Conservation (phyloP, 768 basidiomycete species). For the Xerocomellus chrysenteron region DNA sequence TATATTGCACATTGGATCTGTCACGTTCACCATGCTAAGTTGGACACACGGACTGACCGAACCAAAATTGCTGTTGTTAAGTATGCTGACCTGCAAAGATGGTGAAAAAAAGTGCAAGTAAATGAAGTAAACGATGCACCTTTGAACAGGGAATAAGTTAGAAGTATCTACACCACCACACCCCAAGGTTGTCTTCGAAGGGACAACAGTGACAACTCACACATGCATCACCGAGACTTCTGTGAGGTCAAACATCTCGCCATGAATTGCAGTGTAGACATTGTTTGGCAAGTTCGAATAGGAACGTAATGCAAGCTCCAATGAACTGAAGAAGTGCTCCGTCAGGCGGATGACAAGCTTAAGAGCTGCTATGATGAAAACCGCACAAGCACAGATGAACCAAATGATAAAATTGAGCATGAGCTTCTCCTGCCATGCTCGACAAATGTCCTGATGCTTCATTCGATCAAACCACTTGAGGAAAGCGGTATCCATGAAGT, state of each 20-base stretch:
- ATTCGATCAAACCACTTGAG: no score
- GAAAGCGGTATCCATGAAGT: no score
- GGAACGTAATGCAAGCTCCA: constrained; percentile 77
- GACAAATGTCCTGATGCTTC: no score
- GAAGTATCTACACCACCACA: constrained; percentile 81
- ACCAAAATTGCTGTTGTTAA: no score
- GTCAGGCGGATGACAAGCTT: constrained; percentile 90
- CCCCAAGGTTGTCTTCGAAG: constrained; percentile 52
- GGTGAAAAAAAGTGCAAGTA: background rate
- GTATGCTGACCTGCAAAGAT: no score
- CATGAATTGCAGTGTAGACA: constrained; percentile 80
- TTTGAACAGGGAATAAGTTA: constrained; percentile 92
- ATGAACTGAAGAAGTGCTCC: constrained; percentile 82
- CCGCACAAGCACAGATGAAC: constrained; percentile 83
- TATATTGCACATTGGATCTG: no score
- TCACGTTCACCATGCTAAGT: no score
- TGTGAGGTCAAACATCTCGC: constrained; percentile 91
- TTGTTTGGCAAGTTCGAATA: constrained; percentile 61
- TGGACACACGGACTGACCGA: no score
- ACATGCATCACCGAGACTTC: constrained; percentile 63
- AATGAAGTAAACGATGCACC: constrained; percentile 40
- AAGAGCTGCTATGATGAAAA: constrained; percentile 81
- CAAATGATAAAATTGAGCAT: constrained; percentile 69
- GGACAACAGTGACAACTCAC: constrained; percentile 69
- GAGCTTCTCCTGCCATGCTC: no score